These are phyloP conservation scores for Backusella liffmaniae DNA, from an alignment of 192 early-diverging fungal species.

Conservation along the genomic window DNA sequence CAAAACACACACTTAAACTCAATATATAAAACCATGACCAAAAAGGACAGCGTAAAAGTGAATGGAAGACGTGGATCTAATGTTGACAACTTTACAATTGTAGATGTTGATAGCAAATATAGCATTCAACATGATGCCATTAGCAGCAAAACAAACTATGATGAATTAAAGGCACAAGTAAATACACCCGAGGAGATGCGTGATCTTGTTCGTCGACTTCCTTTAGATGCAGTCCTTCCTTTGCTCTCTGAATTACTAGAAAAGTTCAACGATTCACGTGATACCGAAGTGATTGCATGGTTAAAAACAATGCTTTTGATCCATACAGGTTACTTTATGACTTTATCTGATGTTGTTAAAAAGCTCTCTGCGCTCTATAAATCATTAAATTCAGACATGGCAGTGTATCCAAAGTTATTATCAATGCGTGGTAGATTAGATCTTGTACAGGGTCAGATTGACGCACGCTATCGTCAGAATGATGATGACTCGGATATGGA, in stretches of 20 bases:
- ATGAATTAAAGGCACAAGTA: neutral
- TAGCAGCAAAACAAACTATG: neutral
- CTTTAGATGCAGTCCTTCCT: conserved; percentile 44
- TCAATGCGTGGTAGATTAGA: conserved; percentile 51
- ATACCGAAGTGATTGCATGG: conserved; percentile 43
- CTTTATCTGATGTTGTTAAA: conserved; percentile 44
- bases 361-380: conserved; percentile 53
- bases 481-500: conserved; percentile 23
- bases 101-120: neutral
- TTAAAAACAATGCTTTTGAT: conserved; percentile 46
- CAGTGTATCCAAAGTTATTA: conserved; percentile 46
- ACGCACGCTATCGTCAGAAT: conserved; percentile 38
- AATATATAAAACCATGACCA: neutral
- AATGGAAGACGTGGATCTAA: neutral
- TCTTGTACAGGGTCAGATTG: conserved; percentile 49
- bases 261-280: conserved; percentile 47
- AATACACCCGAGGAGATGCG: conserved; percentile 26
- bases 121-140: neutral
- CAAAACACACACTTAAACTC: neutral
- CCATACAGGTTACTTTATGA: conserved; percentile 56
- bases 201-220: conserved; percentile 48
- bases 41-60: neutral
- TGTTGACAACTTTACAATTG: neutral
- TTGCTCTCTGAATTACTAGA: conserved; percentile 45
- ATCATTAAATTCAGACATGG: conserved; percentile 44